Evolutionary conservation across 1,139 yeast species (phyloP).

Genomic region (Magnusiomyces magnusii): DNA sequence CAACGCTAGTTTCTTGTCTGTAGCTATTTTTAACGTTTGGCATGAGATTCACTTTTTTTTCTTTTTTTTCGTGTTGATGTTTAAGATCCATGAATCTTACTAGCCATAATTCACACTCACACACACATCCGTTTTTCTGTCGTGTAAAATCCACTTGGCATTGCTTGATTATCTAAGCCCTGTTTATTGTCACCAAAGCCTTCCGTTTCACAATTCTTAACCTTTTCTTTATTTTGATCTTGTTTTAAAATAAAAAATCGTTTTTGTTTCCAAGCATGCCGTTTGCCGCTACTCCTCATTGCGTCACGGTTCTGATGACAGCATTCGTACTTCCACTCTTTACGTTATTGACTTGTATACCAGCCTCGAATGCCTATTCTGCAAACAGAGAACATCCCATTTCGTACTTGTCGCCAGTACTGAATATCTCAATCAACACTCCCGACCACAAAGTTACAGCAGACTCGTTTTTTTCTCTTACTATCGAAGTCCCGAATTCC

Average conservation of each 20-base stretch:
- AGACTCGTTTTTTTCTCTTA: constrained; percentile 18
- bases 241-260: background rate
- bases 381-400: constrained; percentile 21
- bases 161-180: too few relatives aligned
- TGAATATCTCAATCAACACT: constrained; percentile 17
- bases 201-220: background rate
- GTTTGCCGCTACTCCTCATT: background rate
- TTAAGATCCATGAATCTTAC: too few relatives aligned
- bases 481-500: constrained; percentile 24
- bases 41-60: too few relatives aligned
- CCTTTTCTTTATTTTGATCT: background rate
- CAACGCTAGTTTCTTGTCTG: too few relatives aligned
- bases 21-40: too few relatives aligned
- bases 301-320: background rate
- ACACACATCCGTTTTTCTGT: too few relatives aligned
- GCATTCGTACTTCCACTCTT: background rate
- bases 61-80: too few relatives aligned
- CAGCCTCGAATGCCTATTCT: constrained; percentile 11
- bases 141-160: too few relatives aligned
- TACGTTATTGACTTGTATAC: background rate
- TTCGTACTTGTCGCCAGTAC: constrained; percentile 22
- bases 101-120: too few relatives aligned
- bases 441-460: constrained; percentile 13
- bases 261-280: too few relatives aligned
- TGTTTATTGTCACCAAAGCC: too few relatives aligned